A percentile compares a stretch with the other conserved stretches of the same genome.
Evolutionary conservation across 1,284 basidiomycete genomes (phyloP).

Genomic region (Boletus mariae): DNA sequence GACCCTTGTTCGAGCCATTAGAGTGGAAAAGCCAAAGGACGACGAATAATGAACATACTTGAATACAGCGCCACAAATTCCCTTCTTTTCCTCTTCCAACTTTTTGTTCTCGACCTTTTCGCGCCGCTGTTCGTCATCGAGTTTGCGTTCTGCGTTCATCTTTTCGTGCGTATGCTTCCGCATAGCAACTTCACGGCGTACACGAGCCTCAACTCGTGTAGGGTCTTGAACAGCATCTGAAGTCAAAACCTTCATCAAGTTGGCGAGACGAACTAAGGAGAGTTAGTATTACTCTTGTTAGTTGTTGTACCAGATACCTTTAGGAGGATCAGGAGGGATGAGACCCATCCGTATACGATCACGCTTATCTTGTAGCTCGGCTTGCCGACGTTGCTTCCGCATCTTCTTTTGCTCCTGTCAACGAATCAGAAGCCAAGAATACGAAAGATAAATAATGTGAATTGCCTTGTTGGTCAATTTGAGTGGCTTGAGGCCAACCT

Average conservation of each 20-base stretch:
- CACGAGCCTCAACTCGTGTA: slow-evolving; percentile 94
- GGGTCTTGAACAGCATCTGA: slow-evolving; percentile 96
- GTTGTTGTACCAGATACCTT: slow-evolving; percentile 50
- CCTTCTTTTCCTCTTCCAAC: slow-evolving; percentile 82
- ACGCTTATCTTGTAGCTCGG: slow-evolving; percentile 91
- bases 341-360: slow-evolving; percentile 97
- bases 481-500: slow-evolving; percentile 71
- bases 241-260: slow-evolving; percentile 97
- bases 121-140: slow-evolving; percentile 85
- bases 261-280: slow-evolving; percentile 80
- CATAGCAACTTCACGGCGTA: slow-evolving; percentile 89
- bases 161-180: slow-evolving; percentile 88
- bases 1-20: slow-evolving; percentile 49
- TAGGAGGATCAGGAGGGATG: slow-evolving; percentile 91
- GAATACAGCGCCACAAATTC: slow-evolving; percentile 84
- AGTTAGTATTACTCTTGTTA: slow-evolving; percentile 10
- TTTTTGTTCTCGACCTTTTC: slow-evolving; percentile 88
- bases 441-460: background rate
- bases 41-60: slow-evolving; percentile 55
- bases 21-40: background rate
- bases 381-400: slow-evolving; percentile 83
- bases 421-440: slow-evolving; percentile 7
- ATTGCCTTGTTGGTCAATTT: slow-evolving; percentile 85
- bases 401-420: slow-evolving; percentile 93
- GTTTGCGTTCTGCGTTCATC: slow-evolving; percentile 87